Base-by-base conservation (phyloP, 1,284 basidiomycete genomes). In the Leccinum laetum region DNA sequence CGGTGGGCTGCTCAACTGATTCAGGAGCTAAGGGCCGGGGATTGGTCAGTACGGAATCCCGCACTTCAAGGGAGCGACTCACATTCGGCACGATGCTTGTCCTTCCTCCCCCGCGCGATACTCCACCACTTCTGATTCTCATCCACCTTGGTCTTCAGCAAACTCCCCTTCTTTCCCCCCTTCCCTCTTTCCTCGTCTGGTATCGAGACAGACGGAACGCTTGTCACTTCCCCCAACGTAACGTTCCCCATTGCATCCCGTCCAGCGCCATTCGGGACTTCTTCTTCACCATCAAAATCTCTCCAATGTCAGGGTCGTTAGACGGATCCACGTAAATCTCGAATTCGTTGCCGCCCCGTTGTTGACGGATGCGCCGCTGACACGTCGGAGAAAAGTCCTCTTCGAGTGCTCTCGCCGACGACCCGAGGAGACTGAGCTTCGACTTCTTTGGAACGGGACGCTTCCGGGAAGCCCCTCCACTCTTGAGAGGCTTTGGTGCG, bases 51-150 rank as follows among this genome's bases (percentile, higher is more conserved):
- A 70, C 18, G 8, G 61, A 10, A 69, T 32, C 29, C n/a, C 18
- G 21, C 44, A 62, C 26, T 29, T 9, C 8, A 57, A 35, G 6
- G 1, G 9, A 61, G 16, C 3, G 63, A 58, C 82, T 60, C 75
- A 87, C 85, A 78, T 73, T 84, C 83, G 11, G 79, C 76, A 62
- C 79, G 80, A 24, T 69, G 69, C 66, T 66, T 66, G 1, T 71
- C 70, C 58, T 82, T 81, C 70, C 87, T 79, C 14, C 88, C 87
- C 11, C 89, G 79, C 5, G 89, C 86, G 67, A 93, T 87, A 65
- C 84, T 91, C 91, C 91, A 92, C 89, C 91, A 92, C 75, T 87
- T 90, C 71, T 84, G 84, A 74, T 84, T 86, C 69, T 86, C 86
- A 63, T 87, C 85, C 32, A 76, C 79, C 79, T 90, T 89, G 24